Base-by-base conservation (phyloP, 805 yeast species). In the Vanderwaltozyma tropicalis region DNA sequence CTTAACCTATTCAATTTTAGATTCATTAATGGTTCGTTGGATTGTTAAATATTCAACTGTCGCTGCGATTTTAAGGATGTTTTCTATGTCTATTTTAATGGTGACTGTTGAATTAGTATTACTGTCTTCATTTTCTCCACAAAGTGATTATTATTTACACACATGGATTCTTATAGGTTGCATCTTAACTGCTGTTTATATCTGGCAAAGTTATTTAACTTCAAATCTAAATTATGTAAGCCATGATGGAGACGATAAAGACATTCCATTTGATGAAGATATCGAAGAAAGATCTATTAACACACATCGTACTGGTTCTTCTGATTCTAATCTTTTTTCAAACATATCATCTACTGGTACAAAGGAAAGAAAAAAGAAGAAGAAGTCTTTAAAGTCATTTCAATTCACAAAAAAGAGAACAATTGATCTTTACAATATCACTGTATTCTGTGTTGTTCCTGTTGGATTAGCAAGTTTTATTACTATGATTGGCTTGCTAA, bases 361-460 rank as follows among this genome's bases (percentile, higher is more conserved):
- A 10, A 31, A 21, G 12, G 33, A 31, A 16, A 35, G 25, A 14
- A 37, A 31, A 21, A 37, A 19, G 14, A 25, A 18, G 14, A 32
- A 32, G 13, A 37, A 37, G 20, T 6, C 17, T 14, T 27, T 24
- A 13, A 31, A 37, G 27, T 29, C 39, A 15, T 40, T 35, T 13
- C 19, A 30, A 31, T 52, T 54, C 31, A 44, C 54, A 12, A 48
- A 45, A 26, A 57, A 53, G 29, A 69, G 95, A 38, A 79, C 87
- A 26, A 83, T 88, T 42, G 94, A 89, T 56, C 68, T 88, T 39
- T 85, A 86, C 58, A 84, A 82, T 48, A 83, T 92, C 35, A 86
- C 83, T 0, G 96, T 89, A 2, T 89, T 85, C 63, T 96, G 97
- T 2, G 98, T 89, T 29, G 96, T 89, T n/a, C 98, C 98, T 0